These are phyloP conservation scores for Punctularia strigosozonata DNA, from an alignment of 768 basidiomycete genomes.

Conservation along the genomic window DNA sequence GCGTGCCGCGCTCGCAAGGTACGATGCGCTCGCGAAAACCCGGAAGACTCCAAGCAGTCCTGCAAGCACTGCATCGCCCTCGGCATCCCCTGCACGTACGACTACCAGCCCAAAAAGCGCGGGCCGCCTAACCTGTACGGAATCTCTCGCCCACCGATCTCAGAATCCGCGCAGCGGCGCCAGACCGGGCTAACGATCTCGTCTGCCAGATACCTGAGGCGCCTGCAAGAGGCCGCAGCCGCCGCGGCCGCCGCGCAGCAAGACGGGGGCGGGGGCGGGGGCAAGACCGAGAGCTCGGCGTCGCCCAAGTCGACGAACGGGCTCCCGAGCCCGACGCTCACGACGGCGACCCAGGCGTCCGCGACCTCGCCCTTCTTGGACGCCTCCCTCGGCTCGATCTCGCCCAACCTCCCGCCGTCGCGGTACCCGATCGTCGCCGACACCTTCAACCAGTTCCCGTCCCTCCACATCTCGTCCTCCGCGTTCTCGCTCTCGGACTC, in stretches of 20 bases:
- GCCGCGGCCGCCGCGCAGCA: constrained; percentile 38
- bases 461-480: constrained; percentile 23
- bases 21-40: constrained; percentile 69
- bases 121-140: constrained; percentile 86
- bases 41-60: constrained; percentile 62
- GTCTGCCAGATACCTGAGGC: constrained; percentile 52
- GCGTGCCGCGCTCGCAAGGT: constrained; percentile 83
- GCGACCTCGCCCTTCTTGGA: constrained; percentile 38
- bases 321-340: neutral
- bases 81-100: constrained; percentile 78
- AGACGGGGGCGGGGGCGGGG: constrained; percentile 17
- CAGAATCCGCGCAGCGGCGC: neutral
- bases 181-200: constrained; percentile 7
- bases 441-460: constrained; percentile 45
- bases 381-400: constrained; percentile 27
- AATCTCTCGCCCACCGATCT: neutral
- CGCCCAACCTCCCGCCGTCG: constrained; percentile 46
- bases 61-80: constrained; percentile 85
- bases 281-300: constrained; percentile 32
- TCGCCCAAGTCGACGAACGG: constrained; percentile 3
- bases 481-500: constrained; percentile 25
- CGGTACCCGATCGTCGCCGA: constrained; percentile 64
- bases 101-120: constrained; percentile 89
- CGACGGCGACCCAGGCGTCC: no score
- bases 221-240: constrained; percentile 62